Conservation (phyloP, 2,329 filamentous ascomycete genomes). For the Dothideomycetes sp. region DNA sequence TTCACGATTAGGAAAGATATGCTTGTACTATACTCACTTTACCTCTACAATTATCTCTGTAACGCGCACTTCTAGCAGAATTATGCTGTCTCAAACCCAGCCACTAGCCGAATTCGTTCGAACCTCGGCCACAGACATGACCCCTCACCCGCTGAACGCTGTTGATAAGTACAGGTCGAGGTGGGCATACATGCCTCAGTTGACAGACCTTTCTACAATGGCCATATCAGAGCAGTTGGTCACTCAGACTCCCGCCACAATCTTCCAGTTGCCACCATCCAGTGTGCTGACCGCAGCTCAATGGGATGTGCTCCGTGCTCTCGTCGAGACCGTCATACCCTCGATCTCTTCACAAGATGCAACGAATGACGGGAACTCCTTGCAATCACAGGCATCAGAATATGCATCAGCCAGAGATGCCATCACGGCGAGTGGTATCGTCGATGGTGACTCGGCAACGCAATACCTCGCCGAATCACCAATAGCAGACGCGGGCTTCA, state of each 20-base stretch:
- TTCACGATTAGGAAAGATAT: too few species aligned
- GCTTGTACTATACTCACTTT: too few species aligned
- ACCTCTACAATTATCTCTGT: too few species aligned
- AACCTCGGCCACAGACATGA: too few species aligned
- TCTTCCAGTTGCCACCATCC: conserved; percentile 35
- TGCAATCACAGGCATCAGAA: conserved; percentile 36
- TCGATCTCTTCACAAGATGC: conserved; percentile 31
- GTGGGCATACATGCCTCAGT: too few species aligned
- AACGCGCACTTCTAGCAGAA: too few species aligned
- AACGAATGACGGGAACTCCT: conserved; percentile 15
- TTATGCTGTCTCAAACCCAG: too few species aligned
- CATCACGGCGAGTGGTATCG: conserved; percentile 28
- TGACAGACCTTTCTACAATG: too few species aligned
- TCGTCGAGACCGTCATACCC: conserved; percentile 49
- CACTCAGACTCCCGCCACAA: conserved; percentile 22
- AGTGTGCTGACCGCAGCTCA: conserved; percentile 43
- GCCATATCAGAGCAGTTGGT: too few species aligned
- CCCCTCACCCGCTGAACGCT: too few species aligned
- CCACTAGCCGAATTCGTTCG: too few species aligned
- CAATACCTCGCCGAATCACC: conserved; percentile 21
- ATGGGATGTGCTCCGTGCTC: conserved; percentile 47
- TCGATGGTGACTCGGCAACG: conserved; percentile 15
- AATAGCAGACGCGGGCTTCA: conserved; percentile 41
- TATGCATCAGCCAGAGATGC: conserved; percentile 36
- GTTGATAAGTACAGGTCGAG: too few species aligned